Evolutionary conservation across 345 rosid genomes (phyloP).

Genomic region (Gossypium ekmanianum): DNA sequence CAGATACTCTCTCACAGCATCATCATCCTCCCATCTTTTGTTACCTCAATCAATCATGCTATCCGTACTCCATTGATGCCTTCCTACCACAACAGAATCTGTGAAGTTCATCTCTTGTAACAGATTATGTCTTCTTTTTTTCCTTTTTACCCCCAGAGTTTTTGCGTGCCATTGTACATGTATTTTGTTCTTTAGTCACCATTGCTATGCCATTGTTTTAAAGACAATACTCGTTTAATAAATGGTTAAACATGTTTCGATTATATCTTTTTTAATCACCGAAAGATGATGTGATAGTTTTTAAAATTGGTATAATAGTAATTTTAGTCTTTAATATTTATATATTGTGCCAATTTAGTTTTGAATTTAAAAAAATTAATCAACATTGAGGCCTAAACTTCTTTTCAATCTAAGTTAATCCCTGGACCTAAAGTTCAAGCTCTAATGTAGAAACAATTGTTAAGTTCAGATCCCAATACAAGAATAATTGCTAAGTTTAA

Average conservation of each 20-base stretch:
- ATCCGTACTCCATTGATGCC: neutral
- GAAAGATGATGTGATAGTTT: too few species aligned
- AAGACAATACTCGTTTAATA: too few species aligned
- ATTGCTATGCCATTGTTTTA: neutral
- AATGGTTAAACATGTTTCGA: too few species aligned
- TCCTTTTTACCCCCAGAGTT: neutral
- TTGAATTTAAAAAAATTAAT: too few species aligned
- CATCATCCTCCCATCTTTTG: neutral
- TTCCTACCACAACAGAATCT: neutral
- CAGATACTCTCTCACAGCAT: neutral
- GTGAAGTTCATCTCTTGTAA: neutral
- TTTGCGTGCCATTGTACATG: neutral
- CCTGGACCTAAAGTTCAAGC: too few species aligned
- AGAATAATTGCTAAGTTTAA: too few species aligned
- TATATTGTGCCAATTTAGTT: rapidly evolving
- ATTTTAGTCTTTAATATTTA: too few species aligned
- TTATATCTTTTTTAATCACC: too few species aligned
- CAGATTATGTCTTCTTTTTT: neutral
- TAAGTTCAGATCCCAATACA: too few species aligned
- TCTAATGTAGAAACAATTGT: rapidly evolving
- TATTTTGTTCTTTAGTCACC: neutral
- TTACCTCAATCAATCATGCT: slow-evolving; percentile 3
- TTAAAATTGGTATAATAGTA: too few species aligned
- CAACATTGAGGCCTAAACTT: too few species aligned
- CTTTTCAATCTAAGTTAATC: too few species aligned